These are phyloP conservation scores for Mycena epipterygia DNA, from an alignment of 768 basidiomycete species.

Conservation along the genomic window DNA sequence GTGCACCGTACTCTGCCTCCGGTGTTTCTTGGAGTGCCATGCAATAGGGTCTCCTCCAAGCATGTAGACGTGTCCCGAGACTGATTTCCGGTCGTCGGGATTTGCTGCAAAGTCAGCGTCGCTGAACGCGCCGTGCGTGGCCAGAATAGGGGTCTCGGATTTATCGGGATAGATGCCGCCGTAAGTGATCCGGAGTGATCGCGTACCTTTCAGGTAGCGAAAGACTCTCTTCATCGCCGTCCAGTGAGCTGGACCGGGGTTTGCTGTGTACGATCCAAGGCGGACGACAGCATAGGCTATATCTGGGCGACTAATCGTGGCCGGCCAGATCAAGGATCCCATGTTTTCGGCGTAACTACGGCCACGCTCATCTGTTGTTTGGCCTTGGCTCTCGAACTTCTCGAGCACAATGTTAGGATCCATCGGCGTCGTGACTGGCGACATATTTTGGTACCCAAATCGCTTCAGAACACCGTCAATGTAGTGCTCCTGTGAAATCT, in stretches of 20 bases:
- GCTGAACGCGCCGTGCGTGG: conserved; percentile 1
- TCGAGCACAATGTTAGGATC: conserved; percentile 1
- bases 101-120: conserved; percentile 3
- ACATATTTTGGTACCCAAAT: no score
- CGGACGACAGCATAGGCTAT: no score
- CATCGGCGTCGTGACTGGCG: no score
- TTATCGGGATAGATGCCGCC: neutral
- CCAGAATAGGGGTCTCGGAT: neutral
- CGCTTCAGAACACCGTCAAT: no score
- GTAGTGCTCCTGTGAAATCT: no score
- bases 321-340: conserved; percentile 12
- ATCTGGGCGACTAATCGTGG: conserved; percentile 3
- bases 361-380: conserved; percentile 4
- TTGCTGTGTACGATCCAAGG: conserved; percentile 1
- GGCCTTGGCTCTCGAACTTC: neutral
- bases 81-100: conserved; percentile 11
- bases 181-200: neutral
- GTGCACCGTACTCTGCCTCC: no score
- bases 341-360: conserved; percentile 13
- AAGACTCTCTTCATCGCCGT: conserved; percentile 19
- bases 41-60: neutral
- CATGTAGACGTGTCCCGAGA: conserved; percentile 8
- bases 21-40: neutral
- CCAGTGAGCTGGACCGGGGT: conserved; percentile 3
- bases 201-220: conserved; percentile 4